Percentiles rank a stretch among this genome's conserved stretches.
Evolutionary conservation across 345 rosid genomes (phyloP).

Genomic region (Acer yangbiense): DNA sequence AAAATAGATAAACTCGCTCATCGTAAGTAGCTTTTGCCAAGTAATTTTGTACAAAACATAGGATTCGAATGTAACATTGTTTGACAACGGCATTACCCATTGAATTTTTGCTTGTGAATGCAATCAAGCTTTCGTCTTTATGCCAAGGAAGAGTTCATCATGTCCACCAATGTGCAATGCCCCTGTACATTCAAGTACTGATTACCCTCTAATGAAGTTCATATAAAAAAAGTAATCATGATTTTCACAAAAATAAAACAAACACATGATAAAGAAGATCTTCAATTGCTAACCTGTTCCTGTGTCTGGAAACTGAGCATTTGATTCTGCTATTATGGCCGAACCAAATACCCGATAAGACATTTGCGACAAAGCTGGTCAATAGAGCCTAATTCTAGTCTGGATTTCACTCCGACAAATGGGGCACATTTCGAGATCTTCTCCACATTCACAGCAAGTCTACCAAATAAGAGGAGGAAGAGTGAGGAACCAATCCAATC

Average conservation of each 20-base stretch:
- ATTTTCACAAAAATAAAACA: background rate
- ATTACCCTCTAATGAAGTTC: background rate
- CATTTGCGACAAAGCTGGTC: conserved; percentile 6
- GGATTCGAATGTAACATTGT: background rate
- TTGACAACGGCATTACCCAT: background rate
- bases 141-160: too few species aligned
- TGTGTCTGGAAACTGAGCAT: conserved; percentile 2
- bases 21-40: background rate
- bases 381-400: conserved; percentile 73
- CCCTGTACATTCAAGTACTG: background rate
- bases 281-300: conserved; percentile 4
- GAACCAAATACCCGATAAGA: background rate
- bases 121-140: too few species aligned
- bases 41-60: background rate
- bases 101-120: too few species aligned
- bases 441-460: conserved; percentile 78
- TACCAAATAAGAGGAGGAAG: conserved; percentile 24
- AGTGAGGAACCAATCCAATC: background rate
- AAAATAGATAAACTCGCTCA: background rate
- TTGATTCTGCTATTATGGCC: background rate
- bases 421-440: conserved; percentile 66
- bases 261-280: background rate
- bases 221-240: background rate
- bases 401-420: conserved; percentile 63
- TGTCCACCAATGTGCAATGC: too few species aligned